These are phyloP conservation scores for Ganoderma resinaceum DNA, from an alignment of 1,284 basidiomycete species.

Conservation along the genomic window DNA sequence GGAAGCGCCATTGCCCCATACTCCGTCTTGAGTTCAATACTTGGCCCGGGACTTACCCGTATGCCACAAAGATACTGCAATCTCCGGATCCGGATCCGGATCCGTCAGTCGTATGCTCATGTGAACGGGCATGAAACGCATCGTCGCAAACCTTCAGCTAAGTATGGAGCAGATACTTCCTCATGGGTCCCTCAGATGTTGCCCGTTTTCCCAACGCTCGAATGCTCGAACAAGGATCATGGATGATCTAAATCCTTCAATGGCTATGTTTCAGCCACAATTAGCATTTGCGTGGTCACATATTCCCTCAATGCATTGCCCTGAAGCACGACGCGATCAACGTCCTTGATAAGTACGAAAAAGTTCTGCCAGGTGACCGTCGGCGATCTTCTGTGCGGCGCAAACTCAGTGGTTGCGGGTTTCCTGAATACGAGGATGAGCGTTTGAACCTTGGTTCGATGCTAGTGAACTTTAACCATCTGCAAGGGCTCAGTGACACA, in stretches of 20 bases:
- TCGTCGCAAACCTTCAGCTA: not conserved
- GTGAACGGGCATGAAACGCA: no score
- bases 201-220: not conserved
- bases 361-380: not conserved
- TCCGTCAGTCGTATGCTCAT: not conserved
- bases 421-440: not conserved
- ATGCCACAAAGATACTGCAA: not conserved
- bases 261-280: not conserved
- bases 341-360: not conserved
- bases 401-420: not conserved
- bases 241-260: not conserved
- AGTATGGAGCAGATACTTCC: not conserved
- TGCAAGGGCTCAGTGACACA: not conserved
- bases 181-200: not conserved
- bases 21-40: not conserved
- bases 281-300: not conserved
- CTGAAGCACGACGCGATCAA: not conserved
- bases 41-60: not conserved
- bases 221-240: not conserved
- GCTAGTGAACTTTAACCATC: not conserved
- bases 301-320: no score
- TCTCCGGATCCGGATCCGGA: not conserved
- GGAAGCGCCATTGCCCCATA: not conserved
- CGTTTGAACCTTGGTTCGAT: not conserved
- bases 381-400: not conserved